Evolutionary conservation across 257 asterid species (phyloP).

Genomic region (Ajuga chamaepitys): DNA sequence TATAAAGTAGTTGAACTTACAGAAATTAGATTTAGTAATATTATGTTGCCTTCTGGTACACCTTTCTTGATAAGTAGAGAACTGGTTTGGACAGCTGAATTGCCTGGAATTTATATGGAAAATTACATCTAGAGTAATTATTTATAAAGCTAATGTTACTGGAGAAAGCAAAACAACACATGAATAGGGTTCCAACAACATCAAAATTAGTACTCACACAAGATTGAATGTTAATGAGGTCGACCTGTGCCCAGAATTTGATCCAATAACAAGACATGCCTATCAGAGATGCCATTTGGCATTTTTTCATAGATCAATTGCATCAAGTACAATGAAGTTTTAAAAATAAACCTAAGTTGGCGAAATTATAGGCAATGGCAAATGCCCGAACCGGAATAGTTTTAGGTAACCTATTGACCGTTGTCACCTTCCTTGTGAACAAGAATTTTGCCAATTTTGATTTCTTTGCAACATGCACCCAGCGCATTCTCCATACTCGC

Average conservation of each 20-base stretch:
- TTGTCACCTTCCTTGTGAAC: constrained; percentile 96
- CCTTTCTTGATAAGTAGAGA: constrained; percentile 83
- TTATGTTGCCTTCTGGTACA: constrained; percentile 86
- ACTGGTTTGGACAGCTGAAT: constrained; percentile 93
- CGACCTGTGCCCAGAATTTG: constrained; percentile 97
- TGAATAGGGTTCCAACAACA: not conserved
- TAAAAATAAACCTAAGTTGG: not conserved
- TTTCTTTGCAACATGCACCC: constrained; percentile 98
- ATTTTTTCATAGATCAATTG: constrained; percentile 95
- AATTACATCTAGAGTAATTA: not conserved
- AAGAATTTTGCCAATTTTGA: constrained; percentile 94
- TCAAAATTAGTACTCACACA: not conserved
- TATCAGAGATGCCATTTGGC: constrained; percentile 81
- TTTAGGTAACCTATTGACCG: constrained; percentile 70
- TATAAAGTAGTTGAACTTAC: constrained; percentile 38
- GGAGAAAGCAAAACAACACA: too few relatives aligned
- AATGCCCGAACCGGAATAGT: not conserved
- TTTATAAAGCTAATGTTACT: not conserved
- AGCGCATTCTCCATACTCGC: constrained; percentile 60
- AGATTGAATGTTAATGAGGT: constrained; percentile 13
- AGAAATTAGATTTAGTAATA: constrained; percentile 92
- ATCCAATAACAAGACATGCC: constrained; percentile 90
- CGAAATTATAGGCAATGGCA: not conserved
- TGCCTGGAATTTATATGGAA: constrained; percentile 38
- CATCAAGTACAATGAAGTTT: constrained; percentile 2